phyloP scores from a whole-genome alignment of 768 basidiomycete genomes.

The Leucocoprinus leucothites region DNA sequence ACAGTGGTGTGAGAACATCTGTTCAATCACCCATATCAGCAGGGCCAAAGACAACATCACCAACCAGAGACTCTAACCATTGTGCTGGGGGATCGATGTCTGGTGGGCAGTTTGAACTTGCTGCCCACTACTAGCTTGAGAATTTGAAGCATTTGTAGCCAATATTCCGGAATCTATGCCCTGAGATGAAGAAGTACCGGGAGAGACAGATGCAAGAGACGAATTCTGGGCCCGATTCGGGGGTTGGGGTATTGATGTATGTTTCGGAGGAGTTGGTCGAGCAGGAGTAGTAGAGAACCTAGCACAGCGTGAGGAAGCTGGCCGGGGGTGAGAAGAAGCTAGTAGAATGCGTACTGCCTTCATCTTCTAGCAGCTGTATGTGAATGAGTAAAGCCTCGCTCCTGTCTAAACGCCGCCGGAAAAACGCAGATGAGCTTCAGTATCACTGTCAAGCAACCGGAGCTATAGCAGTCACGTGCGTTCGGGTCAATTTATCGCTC shows the following conservation, averaged over 20 bases:
- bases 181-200: neutral
- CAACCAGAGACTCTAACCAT: neutral
- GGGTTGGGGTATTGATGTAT: neutral
- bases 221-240: conserved; percentile 5
- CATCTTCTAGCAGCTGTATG: conserved; percentile 20
- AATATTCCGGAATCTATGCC: neutral
- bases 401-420: conserved; percentile 22
- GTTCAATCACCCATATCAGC: conserved; percentile 2
- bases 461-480: conserved; percentile 2
- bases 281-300: neutral
- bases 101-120: neutral
- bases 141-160: neutral
- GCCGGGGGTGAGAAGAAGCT: neutral
- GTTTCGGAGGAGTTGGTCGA: neutral
- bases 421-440: conserved; percentile 10
- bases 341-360: conserved; percentile 24
- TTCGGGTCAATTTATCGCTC: too few species aligned
- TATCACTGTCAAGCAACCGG: neutral
- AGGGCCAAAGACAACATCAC: conserved; percentile 1
- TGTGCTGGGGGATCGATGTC: neutral
- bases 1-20: conserved; percentile 38
- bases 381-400: neutral
- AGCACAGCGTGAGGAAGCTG: conserved; percentile 8
- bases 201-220: conserved; percentile 10
- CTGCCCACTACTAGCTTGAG: neutral